Base-by-base conservation (phyloP, 495 filamentous ascomycete species). In the Neurospora tetraspora region DNA sequence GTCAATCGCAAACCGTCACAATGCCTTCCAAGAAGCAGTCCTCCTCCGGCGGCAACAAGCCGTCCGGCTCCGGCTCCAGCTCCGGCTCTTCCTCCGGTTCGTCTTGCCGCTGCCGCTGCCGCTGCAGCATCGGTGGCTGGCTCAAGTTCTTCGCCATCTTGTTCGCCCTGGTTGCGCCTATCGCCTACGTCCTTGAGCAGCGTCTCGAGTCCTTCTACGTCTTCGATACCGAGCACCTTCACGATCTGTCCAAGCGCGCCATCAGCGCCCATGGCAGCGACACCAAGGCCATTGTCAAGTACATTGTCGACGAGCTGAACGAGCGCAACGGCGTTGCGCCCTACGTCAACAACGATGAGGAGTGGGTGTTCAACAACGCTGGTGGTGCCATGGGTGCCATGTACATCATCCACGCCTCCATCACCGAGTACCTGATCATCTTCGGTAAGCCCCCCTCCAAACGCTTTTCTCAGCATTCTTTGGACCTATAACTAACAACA, bases 361-460 rank as follows among this genome's bases (percentile, higher is more conserved):
- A 91, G 77, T 91, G 90, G 90, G 82, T 92, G 27, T 90, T 92
- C 74, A 92, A 92, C 85, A 93, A 93, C 73, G 92, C 92, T 73
- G 91, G 91, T 75, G 91, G 91, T 73, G 93, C 93, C 71, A 95
- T 96, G 93, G 93, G 93, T 71, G 90, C 88, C 75, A 95, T 96
- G 93, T 93, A 93, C 77, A 91, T 96, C 74, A 91, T 96, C 78
- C 93, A 96, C 78, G 91, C 93, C 74, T 23, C 65, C 69, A 82
- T 94, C 77, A 93, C 92, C 12, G 92, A 94, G 79, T 94, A 94
- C 82, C 80, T 94, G 69, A 93, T 93, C 79, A 89, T 93, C 84
- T 93, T 94, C 80, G 91, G 87, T 87, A 74, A 71, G 84, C 75
- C 23, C 12, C 38, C 38, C 23, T 47, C 20, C 34, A 27, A 45